phyloP scores from a whole-genome alignment of 805 yeast species.

The Saturnispora quitensis region DNA sequence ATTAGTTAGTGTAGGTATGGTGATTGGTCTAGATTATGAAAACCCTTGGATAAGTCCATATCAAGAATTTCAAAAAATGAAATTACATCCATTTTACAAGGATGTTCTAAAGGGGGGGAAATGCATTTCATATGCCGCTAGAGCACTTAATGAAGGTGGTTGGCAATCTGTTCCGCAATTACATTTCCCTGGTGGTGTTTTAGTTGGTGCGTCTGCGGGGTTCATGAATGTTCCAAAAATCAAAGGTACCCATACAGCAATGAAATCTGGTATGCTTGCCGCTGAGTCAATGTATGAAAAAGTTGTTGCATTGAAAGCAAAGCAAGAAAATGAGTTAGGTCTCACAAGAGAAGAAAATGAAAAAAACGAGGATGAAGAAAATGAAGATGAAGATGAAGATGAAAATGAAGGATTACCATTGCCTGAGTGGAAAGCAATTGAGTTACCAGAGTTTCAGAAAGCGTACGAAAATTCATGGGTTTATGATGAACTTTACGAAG shows the following conservation, averaged over 20 bases:
- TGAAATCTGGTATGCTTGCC: constrained; percentile 91
- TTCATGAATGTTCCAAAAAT: constrained; percentile 96
- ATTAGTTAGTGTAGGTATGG: constrained; percentile 86
- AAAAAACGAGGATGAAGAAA: constrained; percentile 34
- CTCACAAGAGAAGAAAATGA: constrained; percentile 21
- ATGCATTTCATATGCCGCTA: constrained; percentile 89
- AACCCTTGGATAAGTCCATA: constrained; percentile 96
- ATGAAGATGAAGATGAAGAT: constrained; percentile 23
- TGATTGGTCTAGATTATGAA: constrained; percentile 85
- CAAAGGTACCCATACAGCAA: constrained; percentile 96
- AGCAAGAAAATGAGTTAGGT: constrained; percentile 31
- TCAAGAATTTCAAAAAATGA: constrained; percentile 91
- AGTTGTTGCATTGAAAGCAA: constrained; percentile 38
- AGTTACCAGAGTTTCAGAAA: constrained; percentile 51
- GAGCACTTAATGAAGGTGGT: constrained; percentile 97
- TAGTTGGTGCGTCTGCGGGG: constrained; percentile 95
- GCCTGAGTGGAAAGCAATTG: constrained; percentile 35
- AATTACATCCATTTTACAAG: constrained; percentile 78
- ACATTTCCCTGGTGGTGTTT: constrained; percentile 90
- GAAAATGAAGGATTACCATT: constrained; percentile 29
- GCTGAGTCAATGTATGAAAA: constrained; percentile 66
- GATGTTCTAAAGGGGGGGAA: constrained; percentile 76
- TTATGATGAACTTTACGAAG: constrained; percentile 68
- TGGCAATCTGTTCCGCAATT: constrained; percentile 85
- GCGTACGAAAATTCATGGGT: constrained; percentile 77